phyloP scores from a whole-genome alignment of 345 rosid genomes.

The Zanthoxylum bungeanum region DNA sequence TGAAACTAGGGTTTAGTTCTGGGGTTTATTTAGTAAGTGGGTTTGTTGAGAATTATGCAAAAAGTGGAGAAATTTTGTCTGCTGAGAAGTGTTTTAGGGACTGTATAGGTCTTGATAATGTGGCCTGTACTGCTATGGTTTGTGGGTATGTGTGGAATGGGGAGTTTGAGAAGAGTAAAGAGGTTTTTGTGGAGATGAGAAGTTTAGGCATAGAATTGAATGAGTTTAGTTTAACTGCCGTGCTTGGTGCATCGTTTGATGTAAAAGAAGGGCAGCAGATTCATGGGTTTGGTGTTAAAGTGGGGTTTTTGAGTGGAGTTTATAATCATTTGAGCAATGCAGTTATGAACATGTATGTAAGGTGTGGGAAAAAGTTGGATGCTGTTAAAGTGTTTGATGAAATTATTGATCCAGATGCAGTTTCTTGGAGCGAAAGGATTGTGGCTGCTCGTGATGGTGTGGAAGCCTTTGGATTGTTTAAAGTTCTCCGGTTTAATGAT shows the following conservation, averaged over 20 bases:
- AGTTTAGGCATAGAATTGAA: constrained; percentile 33
- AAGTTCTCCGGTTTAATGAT: constrained; percentile 14
- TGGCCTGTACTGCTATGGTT: constrained; percentile 31
- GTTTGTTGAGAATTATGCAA: constrained; percentile 39
- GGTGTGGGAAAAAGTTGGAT: constrained; percentile 23
- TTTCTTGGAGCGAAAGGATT: constrained; percentile 45
- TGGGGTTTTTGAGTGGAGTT: constrained; percentile 29
- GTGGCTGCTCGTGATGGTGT: constrained; percentile 30
- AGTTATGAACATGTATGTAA: constrained; percentile 32
- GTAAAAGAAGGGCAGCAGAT: constrained; percentile 37
- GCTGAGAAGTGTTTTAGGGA: constrained; percentile 42
- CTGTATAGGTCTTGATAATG: constrained; percentile 33
- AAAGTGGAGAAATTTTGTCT: constrained; percentile 27
- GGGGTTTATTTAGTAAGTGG: constrained; percentile 34
- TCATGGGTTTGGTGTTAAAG: constrained; percentile 38
- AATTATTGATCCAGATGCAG: constrained; percentile 38
- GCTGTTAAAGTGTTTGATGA: constrained; percentile 38
- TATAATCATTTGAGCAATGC: constrained; percentile 39
- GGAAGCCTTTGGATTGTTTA: constrained; percentile 32
- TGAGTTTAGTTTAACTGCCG: constrained; percentile 38
- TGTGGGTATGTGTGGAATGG: constrained; percentile 38
- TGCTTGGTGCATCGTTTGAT: constrained; percentile 30
- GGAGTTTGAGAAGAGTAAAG: constrained; percentile 29
- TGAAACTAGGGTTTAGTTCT: constrained; percentile 27
- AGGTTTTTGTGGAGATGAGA: constrained; percentile 28